Base-by-base conservation (phyloP, 148 eudicot genomes). In the Amaranthus cruentus region DNA sequence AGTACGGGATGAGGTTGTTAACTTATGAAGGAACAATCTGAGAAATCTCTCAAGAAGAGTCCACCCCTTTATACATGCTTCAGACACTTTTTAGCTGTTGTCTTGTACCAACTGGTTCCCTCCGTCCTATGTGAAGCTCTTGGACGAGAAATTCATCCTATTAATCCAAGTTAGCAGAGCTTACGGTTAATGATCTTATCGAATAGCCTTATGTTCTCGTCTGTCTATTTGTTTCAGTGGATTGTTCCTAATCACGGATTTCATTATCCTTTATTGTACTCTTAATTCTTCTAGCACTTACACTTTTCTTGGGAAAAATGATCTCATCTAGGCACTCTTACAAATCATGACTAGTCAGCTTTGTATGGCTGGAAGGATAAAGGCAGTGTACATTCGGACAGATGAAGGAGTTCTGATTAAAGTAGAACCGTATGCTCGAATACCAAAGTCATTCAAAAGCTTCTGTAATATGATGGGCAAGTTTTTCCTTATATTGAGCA, bases 351-450 rank as follows among this genome's bases (percentile, higher is more conserved):
- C 66, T 52, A 72, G 76, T 55, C 71, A 62, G 59, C 72, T 78
- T 66, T 63, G 72, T 51, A 57, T 72, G 81, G 59, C 67, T 49
- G 81, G 76, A 57, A 78, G 72, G 72, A n/a, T 78, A 21, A 72
- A 58, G 47, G 76, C 81, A 12, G 65, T 78, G n/a, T 78, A 72
- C 66, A 78, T 78, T 4, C 69, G 59, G 52, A 73, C 81, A 3
- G 75, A 78, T 43, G 72, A 66, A 10, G 81, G 73, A 18, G 55
- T 54, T 66, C 14, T 74, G 51, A 74, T 74, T 13, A 65, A 74
- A 54, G 53, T 74, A 55, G 77, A 74, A 12, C 77, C 70, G 7
- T 43, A 65, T 74, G 51, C 47, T 47, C 46, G 4, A 21, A 66
- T 74, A 65, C 77, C 70, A 44, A 47, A 21, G 51, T 18, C 70